Conservation (phyloP, 2,329 filamentous ascomycete genomes). For the Neofusicoccum sp. region DNA sequence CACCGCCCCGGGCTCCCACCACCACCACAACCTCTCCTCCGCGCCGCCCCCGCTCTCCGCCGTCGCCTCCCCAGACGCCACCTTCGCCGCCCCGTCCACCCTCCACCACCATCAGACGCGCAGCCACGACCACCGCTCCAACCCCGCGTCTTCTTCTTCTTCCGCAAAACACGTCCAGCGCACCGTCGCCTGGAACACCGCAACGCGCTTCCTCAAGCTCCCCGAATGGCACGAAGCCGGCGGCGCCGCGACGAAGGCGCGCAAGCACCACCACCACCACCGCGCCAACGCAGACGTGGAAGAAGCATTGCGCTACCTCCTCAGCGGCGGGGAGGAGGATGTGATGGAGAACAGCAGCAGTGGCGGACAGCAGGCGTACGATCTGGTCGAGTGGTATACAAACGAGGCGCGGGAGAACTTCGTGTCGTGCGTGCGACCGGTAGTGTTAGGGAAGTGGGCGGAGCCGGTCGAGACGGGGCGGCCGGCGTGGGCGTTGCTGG, state of each 20-base stretch:
- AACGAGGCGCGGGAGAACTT: conserved; percentile 45
- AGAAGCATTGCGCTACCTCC: conserved; percentile 36
- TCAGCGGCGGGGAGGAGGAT: conserved; percentile 32
- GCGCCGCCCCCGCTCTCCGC: conserved; percentile 29
- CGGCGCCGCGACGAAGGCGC: conserved; percentile 20
- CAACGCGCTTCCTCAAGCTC: conserved; percentile 43
- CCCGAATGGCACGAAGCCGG: conserved; percentile 23
- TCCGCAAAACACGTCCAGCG: conserved; percentile 27
- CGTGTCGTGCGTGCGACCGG: conserved; percentile 32
- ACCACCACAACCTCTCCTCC: conserved; percentile 25
- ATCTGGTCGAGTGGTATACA: conserved; percentile 48
- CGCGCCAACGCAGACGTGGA: conserved; percentile 29
- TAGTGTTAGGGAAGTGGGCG: conserved; percentile 31
- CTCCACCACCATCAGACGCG: conserved; percentile 18
- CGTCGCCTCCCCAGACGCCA: not conserved
- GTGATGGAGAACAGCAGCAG: conserved; percentile 20
- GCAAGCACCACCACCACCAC: conserved; percentile 24
- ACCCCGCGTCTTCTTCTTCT: conserved; percentile 22
- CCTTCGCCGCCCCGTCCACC: not conserved
- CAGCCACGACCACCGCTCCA: conserved; percentile 37
- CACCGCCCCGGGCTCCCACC: not conserved
- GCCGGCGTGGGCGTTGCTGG: conserved; percentile 32
- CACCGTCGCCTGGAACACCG: conserved; percentile 46
- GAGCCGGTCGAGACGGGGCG: conserved; percentile 24
- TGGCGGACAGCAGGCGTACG: not conserved